A percentile compares a stretch with the other conserved stretches of the same genome.
Evolutionary conservation across 331 rosid genomes (phyloP).

Genomic region (Ulmus americana): DNA sequence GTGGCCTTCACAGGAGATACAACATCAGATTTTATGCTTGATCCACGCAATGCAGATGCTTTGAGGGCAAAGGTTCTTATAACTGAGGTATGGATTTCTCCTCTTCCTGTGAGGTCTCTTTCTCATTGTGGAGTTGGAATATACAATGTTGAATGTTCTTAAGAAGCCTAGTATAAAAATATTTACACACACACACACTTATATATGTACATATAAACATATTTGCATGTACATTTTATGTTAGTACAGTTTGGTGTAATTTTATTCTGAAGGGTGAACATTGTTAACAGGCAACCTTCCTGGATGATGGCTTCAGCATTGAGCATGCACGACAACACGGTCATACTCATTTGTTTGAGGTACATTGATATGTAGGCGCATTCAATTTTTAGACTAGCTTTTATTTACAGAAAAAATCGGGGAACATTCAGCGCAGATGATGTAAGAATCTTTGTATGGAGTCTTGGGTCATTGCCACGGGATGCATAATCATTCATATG

Average conservation of each 20-base stretch:
- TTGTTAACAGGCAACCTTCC: conserved; percentile 73
- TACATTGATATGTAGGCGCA: conserved; percentile 19
- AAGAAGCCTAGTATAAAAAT: background rate
- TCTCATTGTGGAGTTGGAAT: background rate
- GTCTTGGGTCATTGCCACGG: background rate
- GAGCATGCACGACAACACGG: conserved; percentile 87
- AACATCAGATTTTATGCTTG: conserved; percentile 78
- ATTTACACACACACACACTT: background rate
- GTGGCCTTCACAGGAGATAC: conserved; percentile 99
- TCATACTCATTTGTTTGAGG: conserved; percentile 85
- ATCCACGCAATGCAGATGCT: conserved; percentile 91
- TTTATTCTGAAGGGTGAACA: conserved; percentile 20
- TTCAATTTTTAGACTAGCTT: conserved; percentile 6
- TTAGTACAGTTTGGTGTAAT: conserved; percentile 1
- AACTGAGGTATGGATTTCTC: conserved; percentile 58
- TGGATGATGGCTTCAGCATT: conserved; percentile 65
- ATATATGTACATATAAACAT: background rate
- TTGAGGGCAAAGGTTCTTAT: conserved; percentile 95
- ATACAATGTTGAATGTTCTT: background rate
- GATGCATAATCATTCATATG: too few species aligned
- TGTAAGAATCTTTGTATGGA: background rate
- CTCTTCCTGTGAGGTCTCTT: conserved; percentile 1
- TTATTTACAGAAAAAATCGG: background rate
- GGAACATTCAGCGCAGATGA: background rate
- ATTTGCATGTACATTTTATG: too few species aligned